Percentiles rank a stretch among this genome's conserved stretches.
phyloP scores from a whole-genome alignment of 2,329 filamentous ascomycete species.

The Aspergillus proliferans region DNA sequence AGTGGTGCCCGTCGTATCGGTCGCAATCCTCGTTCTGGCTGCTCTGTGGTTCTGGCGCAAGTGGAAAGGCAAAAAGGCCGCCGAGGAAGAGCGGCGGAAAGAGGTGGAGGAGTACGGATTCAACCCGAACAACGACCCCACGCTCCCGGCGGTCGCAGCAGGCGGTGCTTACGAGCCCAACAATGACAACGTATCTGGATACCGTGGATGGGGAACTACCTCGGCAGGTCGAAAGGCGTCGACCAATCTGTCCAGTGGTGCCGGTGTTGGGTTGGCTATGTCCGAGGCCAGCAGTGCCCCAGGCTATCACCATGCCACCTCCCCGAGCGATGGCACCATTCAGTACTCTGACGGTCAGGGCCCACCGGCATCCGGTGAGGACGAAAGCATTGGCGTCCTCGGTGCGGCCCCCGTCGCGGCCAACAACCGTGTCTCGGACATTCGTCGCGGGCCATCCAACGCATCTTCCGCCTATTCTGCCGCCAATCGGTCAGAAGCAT shows the following conservation, averaged over 20 bases:
- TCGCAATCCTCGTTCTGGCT: conserved; percentile 70
- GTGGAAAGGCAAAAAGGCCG: conserved; percentile 76
- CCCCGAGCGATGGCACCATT: conserved; percentile 57
- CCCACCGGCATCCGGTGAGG: conserved; percentile 58
- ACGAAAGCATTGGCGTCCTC: conserved; percentile 77
- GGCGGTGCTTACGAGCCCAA: conserved; percentile 56
- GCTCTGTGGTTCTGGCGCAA: conserved; percentile 82
- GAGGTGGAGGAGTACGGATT: conserved; percentile 97
- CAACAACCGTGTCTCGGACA: conserved; percentile 60
- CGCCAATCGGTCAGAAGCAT: conserved; percentile 63
- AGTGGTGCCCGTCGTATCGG: conserved; percentile 83
- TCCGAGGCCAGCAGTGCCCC: conserved; percentile 62
- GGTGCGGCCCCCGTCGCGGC: conserved; percentile 60
- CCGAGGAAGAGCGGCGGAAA: conserved; percentile 83
- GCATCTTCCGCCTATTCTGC: conserved; percentile 94
- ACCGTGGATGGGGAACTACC: conserved; percentile 88
- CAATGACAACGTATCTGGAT: conserved; percentile 65
- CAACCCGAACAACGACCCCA: conserved; percentile 94
- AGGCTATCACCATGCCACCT: conserved; percentile 49
- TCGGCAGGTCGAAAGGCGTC: conserved; percentile 76
- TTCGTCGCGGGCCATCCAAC: conserved; percentile 86
- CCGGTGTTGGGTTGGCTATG: conserved; percentile 52
- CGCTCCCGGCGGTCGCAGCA: conserved; percentile 55
- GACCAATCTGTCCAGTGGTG: conserved; percentile 77
- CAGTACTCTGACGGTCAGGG: conserved; percentile 60